Evolutionary conservation across 2,329 filamentous ascomycete species (phyloP).

Genomic region (Colletotrichum sp.): DNA sequence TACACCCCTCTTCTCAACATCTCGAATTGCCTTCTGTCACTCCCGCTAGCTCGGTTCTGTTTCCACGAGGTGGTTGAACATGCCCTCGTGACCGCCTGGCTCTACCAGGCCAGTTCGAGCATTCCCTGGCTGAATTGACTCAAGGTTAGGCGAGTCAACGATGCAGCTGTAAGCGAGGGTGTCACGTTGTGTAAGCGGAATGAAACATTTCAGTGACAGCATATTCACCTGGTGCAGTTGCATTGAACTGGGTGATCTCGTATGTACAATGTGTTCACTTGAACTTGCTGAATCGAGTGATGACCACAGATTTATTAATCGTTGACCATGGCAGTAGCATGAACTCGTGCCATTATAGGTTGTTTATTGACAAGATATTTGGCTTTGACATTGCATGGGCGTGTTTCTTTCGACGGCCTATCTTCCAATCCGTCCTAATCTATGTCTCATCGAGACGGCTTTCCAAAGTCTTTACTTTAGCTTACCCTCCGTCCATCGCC

Average conservation of each 20-base stretch:
- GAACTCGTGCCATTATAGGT: fast-evolving
- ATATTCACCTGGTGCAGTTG: fast-evolving
- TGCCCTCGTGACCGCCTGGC: background rate
- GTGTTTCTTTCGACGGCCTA: background rate
- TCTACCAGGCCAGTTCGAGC: background rate
- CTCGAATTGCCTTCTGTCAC: background rate
- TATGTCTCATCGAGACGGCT: background rate
- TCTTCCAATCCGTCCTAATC: background rate
- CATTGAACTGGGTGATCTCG: background rate
- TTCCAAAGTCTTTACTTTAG: background rate
- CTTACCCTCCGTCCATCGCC: background rate
- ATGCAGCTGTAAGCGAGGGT: background rate
- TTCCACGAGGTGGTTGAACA: background rate
- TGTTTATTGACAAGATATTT: background rate
- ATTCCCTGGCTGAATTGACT: background rate
- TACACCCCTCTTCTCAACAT: background rate
- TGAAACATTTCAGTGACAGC: background rate
- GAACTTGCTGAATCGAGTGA: background rate
- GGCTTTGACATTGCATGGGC: fast-evolving
- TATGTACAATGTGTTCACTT: background rate
- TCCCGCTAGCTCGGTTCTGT: background rate
- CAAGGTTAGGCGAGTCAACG: background rate
- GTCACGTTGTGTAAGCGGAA: background rate
- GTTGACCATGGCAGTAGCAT: fast-evolving
- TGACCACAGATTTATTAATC: background rate